phyloP scores from a whole-genome alignment of 1,284 basidiomycete genomes.

The Cutaneotrichosporon cyanovorans region DNA sequence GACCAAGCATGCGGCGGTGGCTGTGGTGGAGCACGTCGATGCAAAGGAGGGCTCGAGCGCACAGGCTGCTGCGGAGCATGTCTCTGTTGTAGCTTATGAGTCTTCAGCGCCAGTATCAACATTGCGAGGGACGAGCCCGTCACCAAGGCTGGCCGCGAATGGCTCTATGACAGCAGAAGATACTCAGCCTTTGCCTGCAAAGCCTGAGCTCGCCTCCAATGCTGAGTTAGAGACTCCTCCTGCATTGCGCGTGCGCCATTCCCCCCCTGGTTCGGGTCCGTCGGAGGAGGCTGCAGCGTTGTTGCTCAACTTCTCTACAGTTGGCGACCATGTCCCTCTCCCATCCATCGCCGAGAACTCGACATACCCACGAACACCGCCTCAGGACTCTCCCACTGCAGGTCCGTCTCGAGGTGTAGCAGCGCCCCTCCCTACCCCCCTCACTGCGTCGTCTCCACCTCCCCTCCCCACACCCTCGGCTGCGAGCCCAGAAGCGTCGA shows the following conservation, averaged over 20 bases:
- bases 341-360: slow-evolving; percentile 5
- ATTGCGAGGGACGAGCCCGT: too few species aligned
- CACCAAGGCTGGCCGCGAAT: too few species aligned
- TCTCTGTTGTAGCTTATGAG: too few species aligned
- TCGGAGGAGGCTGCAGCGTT: slow-evolving; percentile 26
- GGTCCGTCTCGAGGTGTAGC: neutral
- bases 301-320: slow-evolving; percentile 27
- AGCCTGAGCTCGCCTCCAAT: neutral
- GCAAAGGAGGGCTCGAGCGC: too few species aligned
- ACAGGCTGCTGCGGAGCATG: too few species aligned
- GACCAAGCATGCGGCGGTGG: too few species aligned
- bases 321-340: slow-evolving; percentile 5
- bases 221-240: neutral
- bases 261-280: slow-evolving; percentile 12
- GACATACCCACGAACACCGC: slow-evolving; percentile 27
- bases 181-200: too few species aligned
- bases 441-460: slow-evolving; percentile 13
- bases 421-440: slow-evolving; percentile 3
- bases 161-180: too few species aligned
- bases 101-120: too few species aligned
- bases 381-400: slow-evolving; percentile 19
- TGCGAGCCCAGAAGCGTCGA: slow-evolving; percentile 15
- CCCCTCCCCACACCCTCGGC: slow-evolving; percentile 12
- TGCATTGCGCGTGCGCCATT: neutral
- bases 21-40: too few species aligned